Percentiles rank a stretch among this genome's conserved stretches.
phyloP scores from a whole-genome alignment of 2,329 filamentous ascomycete species.

The Cryphonectria parasitica region DNA sequence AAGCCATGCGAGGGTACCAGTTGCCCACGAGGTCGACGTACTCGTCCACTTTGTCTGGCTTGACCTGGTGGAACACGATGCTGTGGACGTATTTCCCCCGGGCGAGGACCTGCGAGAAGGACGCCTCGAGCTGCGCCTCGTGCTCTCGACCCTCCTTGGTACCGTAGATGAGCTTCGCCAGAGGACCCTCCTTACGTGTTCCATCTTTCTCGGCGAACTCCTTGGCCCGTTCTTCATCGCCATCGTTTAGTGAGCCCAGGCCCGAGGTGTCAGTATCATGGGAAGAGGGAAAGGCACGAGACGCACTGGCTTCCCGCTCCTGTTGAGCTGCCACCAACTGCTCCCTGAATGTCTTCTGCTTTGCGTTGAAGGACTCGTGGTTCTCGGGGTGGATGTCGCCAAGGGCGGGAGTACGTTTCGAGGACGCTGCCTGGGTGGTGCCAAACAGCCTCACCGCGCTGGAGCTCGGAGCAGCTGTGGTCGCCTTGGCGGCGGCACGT shows the following conservation, averaged over 20 bases:
- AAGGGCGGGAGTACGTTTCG: constrained; percentile 70
- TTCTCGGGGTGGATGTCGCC: constrained; percentile 79
- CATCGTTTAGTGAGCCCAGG: constrained; percentile 64
- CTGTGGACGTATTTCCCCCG: constrained; percentile 98
- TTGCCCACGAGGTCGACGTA: constrained; percentile 86
- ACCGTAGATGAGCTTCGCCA: constrained; percentile 92
- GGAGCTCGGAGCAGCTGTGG: constrained; percentile 47
- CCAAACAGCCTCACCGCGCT: constrained; percentile 57
- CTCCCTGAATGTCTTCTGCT: constrained; percentile 86
- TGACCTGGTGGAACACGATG: constrained; percentile 94
- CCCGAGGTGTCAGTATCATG: constrained; percentile 51
- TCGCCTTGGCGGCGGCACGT: constrained; percentile 47
- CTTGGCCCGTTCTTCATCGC: constrained; percentile 56
- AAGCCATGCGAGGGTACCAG: constrained; percentile 92
- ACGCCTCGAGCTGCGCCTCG: constrained; percentile 93
- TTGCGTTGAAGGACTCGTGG: constrained; percentile 76
- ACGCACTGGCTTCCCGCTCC: constrained; percentile 84
- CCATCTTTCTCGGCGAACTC: constrained; percentile 60
- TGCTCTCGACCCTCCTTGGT: constrained; percentile 94
- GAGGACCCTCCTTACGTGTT: constrained; percentile 69
- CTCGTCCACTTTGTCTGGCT: constrained; percentile 93
- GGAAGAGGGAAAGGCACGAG: constrained; percentile 45
- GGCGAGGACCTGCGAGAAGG: constrained; percentile 90
- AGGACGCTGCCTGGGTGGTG: constrained; percentile 49
- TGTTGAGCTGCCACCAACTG: constrained; percentile 76